Evolutionary conservation across 345 rosid species (phyloP), one percentile per base, ranked within the genome.

Genomic region (Eucalyptus tenuipes): DNA sequence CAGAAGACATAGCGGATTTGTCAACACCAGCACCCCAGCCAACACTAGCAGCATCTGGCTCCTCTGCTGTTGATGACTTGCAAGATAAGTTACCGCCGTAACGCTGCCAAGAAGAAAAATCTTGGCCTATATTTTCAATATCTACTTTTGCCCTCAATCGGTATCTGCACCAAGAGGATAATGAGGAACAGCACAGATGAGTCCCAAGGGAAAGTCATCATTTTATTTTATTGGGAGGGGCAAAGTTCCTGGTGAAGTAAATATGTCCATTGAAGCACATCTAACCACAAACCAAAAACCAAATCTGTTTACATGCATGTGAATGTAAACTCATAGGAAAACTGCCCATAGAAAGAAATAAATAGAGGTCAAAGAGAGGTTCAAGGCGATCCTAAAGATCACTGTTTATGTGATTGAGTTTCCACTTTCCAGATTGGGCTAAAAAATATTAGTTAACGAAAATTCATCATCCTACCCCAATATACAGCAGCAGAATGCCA

Each of bases 71-170:
- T 64, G 91, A 86, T 9, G 92, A 89, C 49, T 91, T 91, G 64
- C 87, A 91, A 61, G 93, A 88, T n/a, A 95, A 90, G 40, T 90
- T 88, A 49, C 88, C 89, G 68, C 99, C 97, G 33, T 91, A 96
- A 7, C 95, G 93, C 89, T 98, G 99, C 99, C 99, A 97, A 92
- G 97, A 95, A 59, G 91, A 91, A 91, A 95, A 95, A 25, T 97
- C 96, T 84, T 88, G 93, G 24, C 92, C 95, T 66, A 97, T 92
- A 91, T 93, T 95, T 55, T 95, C 98, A 75, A 96, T 96, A 88
- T 96, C 97, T 88, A 98, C 99, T 93, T 96, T 96, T 9, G 99
- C 91, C 93, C 99, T 94, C 91, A 98, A 90, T 16, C 97, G 93
- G 88, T 95, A 98, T 89, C 99, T 96, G 93, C 87, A 91, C 89